Base-by-base conservation (phyloP, 1,284 basidiomycete genomes). In the Malassezia japonica region DNA sequence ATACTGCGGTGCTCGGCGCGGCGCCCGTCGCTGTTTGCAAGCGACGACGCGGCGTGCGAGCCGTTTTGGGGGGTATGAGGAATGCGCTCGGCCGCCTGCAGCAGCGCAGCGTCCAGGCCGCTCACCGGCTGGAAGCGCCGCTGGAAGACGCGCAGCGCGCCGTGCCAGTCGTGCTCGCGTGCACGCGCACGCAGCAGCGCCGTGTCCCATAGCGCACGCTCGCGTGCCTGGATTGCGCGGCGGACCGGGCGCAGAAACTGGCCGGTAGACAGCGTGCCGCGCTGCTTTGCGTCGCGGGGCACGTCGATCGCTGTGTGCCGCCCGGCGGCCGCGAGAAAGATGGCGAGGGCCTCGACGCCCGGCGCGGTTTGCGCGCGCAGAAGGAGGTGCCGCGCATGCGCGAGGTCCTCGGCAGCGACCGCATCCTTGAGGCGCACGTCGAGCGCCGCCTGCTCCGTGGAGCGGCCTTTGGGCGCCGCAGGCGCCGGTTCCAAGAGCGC, bases 101-200 rank as follows among this genome's bases (percentile, higher is more conserved):
- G 16, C 23, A 28, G 12, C 9, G 38, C 27, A 8, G 15, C 27
- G 1, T 36, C 34, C 16, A 54, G 24, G 13, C 35, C 46, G 8
- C 28, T 27, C 16, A 38, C 16, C 7, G 46, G 46, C 36, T 38
- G 40, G 24, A 54, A 54, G 7, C 51, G 51, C 18, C n/a, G n/a
- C 36, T 45, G 40, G 21, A 31, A 54, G 9, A 54, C 36, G 15
- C 51, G 51, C 33, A 54, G 35, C 21, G 34, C 46, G 25, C 46
- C 46, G 16, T 24, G 43, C 40, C 37, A 45, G 37, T 54, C 51
- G 31, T 36, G 37, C 10, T 24, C 46, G 7, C 37, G 40, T 20
- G 48, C 46, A 15, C 46, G 51, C 20, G 51, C 44, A 31, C 47
- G 47, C 16, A 54, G 18, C 25, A 46, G 27, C 16, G 51, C 51